Evolutionary conservation across 2,329 filamentous ascomycete genomes (phyloP).

Genomic region (Colletotrichum caudatum): DNA sequence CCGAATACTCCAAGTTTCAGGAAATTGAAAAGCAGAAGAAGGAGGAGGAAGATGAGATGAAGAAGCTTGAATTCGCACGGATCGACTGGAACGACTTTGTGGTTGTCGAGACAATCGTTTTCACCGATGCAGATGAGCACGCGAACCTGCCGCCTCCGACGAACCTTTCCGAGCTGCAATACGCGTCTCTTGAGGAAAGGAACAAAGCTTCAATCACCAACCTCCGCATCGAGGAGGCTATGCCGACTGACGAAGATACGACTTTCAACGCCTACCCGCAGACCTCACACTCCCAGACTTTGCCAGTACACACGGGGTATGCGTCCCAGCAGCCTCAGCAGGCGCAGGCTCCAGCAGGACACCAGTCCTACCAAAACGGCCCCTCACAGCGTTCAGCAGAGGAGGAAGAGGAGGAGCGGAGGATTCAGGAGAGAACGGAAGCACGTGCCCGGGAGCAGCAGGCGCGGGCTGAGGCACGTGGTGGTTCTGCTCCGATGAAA

Average conservation of each 20-base stretch:
- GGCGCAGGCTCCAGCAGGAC: slow-evolving; percentile 48
- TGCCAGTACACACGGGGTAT: slow-evolving; percentile 59
- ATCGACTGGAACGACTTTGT: slow-evolving; percentile 99
- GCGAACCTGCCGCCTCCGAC: slow-evolving; percentile 89
- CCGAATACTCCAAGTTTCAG: slow-evolving; percentile 88
- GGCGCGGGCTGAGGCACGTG: slow-evolving; percentile 81
- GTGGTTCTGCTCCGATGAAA: slow-evolving; percentile 79
- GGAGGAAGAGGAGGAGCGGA: slow-evolving; percentile 72
- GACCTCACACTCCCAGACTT: slow-evolving; percentile 56
- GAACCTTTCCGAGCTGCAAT: slow-evolving; percentile 90
- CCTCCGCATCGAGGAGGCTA: slow-evolving; percentile 92
- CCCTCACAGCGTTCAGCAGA: slow-evolving; percentile 55
- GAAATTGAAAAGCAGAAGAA: slow-evolving; percentile 89
- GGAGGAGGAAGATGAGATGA: slow-evolving; percentile 87
- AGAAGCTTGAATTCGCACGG: slow-evolving; percentile 80
- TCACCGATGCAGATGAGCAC: slow-evolving; percentile 89
- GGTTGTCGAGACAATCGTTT: slow-evolving; percentile 93
- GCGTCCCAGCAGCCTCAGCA: slow-evolving; percentile 53
- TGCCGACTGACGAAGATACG: slow-evolving; percentile 82
- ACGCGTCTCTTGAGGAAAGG: slow-evolving; percentile 94
- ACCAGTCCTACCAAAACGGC: slow-evolving; percentile 41
- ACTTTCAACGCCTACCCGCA: slow-evolving; percentile 64
- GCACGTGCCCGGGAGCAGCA: slow-evolving; percentile 76
- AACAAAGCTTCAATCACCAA: slow-evolving; percentile 89
- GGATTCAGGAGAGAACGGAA: slow-evolving; percentile 73